Percentiles rank a stretch among this genome's conserved stretches.
phyloP scores from a whole-genome alignment of 2,329 filamentous ascomycete genomes.

The Colletotrichum gigasporum region DNA sequence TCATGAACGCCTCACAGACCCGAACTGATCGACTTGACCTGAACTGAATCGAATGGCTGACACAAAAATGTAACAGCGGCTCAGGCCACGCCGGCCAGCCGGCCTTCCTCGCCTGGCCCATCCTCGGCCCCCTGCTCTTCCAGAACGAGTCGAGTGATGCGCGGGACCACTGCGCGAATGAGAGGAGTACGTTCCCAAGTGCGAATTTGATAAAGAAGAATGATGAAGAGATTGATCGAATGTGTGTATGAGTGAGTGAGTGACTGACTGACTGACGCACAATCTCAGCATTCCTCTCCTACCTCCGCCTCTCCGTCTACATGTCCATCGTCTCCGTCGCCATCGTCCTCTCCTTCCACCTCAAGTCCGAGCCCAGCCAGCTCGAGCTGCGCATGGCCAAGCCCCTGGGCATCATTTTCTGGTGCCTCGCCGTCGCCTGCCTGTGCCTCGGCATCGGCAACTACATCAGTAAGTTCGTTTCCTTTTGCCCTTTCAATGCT shows the following conservation, averaged over 20 bases:
- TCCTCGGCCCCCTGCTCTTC: constrained; percentile 75
- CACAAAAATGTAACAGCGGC: too few species aligned
- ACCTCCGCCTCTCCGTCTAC: constrained; percentile 88
- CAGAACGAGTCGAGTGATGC: constrained; percentile 80
- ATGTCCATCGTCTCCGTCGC: constrained; percentile 90
- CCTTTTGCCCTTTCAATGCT: not conserved
- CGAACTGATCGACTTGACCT: too few species aligned
- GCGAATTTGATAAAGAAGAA: too few species aligned
- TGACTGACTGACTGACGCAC: not conserved
- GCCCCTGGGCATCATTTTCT: constrained; percentile 89
- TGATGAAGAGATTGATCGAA: too few species aligned
- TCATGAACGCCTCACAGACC: too few species aligned
- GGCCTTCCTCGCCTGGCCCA: constrained; percentile 68
- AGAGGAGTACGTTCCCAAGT: constrained; percentile 75
- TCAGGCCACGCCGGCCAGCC: constrained; percentile 39
- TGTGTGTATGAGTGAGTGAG: not conserved
- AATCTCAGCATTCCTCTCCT: constrained; percentile 79
- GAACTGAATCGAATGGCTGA: too few species aligned
- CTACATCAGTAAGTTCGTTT: constrained; percentile 73
- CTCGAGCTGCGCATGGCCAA: constrained; percentile 81
- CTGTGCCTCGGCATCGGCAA: constrained; percentile 82
- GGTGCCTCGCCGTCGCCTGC: constrained; percentile 81
- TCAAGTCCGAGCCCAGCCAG: constrained; percentile 75
- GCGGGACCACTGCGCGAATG: constrained; percentile 82
- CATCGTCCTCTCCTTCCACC: constrained; percentile 92